Conservation (phyloP, 2,329 filamentous ascomycete species). For the Tetracladium maxilliforme region DNA sequence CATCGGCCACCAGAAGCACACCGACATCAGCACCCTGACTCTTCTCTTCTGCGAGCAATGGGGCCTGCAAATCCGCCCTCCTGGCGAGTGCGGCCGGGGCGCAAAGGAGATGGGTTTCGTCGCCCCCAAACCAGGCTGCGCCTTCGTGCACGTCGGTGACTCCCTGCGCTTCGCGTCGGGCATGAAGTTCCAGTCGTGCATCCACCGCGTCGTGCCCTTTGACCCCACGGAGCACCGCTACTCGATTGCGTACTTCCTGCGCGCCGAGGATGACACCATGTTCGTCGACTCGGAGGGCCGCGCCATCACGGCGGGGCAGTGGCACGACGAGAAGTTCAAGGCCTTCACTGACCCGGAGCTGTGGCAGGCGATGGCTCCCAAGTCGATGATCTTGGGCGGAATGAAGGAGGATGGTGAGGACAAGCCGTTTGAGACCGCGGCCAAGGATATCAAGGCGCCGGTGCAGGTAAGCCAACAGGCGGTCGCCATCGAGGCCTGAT, state of each 20-base stretch:
- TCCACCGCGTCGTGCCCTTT: conserved; percentile 40
- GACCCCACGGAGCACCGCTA: conserved; percentile 37
- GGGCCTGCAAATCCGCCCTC: conserved; percentile 40
- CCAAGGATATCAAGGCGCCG: no score
- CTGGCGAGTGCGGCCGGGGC: no score
- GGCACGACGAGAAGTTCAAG: conserved; percentile 40
- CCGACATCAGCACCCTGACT: conserved; percentile 38
- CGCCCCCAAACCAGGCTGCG: conserved; percentile 31
- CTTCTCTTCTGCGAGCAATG: conserved; percentile 39
- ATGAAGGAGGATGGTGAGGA: conserved; percentile 29
- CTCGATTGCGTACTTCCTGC: conserved; percentile 42
- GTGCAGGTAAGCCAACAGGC: no score
- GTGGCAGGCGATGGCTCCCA: conserved; percentile 29
- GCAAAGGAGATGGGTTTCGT: conserved; percentile 35
- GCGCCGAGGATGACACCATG: conserved; percentile 38
- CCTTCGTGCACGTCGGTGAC: conserved; percentile 44
- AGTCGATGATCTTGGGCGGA: conserved; percentile 31
- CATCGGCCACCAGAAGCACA: conserved; percentile 40
- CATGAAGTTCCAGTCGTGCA: conserved; percentile 37
- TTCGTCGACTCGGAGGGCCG: conserved; percentile 39
- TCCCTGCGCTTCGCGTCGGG: conserved; percentile 38
- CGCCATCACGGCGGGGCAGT: conserved; percentile 34
- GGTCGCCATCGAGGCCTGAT: no score
- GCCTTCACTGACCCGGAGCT: conserved; percentile 28
- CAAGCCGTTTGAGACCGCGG: no score